Evolutionary conservation across 1,284 basidiomycete species (phyloP), one percentile per base, ranked within the genome.

Genomic region (Ceratorhiza oryzae-sativae): DNA sequence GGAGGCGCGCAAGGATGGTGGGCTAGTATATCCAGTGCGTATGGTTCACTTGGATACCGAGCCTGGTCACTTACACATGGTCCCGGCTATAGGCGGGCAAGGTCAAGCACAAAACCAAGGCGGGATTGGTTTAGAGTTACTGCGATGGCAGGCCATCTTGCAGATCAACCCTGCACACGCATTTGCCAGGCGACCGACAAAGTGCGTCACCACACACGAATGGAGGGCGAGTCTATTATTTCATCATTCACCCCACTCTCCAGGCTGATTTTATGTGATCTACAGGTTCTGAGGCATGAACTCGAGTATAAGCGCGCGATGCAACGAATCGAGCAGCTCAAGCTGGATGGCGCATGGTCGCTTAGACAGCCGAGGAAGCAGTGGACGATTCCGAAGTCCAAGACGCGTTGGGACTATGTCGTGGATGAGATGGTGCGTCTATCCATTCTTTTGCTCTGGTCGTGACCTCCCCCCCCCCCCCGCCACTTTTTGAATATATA

Each of bases 321-420:
- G 78, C 94, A 96, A 61, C 86, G 91, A 6, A 90, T 99, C 65
- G 95, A 99, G 74, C 81, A 84, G 60, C 85, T 98, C 75, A 97
- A 98, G 80, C 85, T 88, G 18, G 85, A 86, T 13, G 91, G 90
- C 1, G 84, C 88, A 34, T 99, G 97, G 97, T 93, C 92, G 77
- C 94, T 97, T 78, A 85, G 96, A 58, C 97, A 99, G 78, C 94
- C 95, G 0, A 98, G 97, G 82, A 97, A 97, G 80, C 93, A 96
- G 77, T 86, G 93, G 68, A 91, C 89, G 8, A 94, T 94, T 8
- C 87, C 89, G 1, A 80, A 93, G 41, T 83, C 85, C 4, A 98
- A 98, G 80, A 88, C 91, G 0, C 95, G 98, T 77, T 97, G 95
- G 94, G 97, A 99, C 80, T 93, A 95, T 80, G 83, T 99, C 34